phyloP scores from a whole-genome alignment of 1,284 basidiomycete genomes.

The Anthracocystis panici-leucophaei region DNA sequence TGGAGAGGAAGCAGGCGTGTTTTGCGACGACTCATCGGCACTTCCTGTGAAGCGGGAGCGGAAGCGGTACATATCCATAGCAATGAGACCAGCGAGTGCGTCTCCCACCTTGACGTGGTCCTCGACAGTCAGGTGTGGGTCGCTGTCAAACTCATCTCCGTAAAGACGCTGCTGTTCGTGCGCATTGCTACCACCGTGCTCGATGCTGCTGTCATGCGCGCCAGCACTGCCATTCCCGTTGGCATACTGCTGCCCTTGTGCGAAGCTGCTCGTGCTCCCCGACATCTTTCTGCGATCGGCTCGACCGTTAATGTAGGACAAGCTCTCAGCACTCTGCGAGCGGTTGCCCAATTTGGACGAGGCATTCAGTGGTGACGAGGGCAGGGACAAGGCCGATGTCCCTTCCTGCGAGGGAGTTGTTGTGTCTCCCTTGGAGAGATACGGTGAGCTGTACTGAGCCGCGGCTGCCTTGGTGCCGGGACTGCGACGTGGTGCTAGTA shows the following conservation, averaged over 20 bases:
- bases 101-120: constrained; percentile 58
- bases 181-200: constrained; percentile 4
- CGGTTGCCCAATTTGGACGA: constrained; percentile 42
- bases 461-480: constrained; percentile 34
- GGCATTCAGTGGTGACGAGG: constrained; percentile 35
- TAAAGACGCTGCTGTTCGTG: constrained; percentile 34
- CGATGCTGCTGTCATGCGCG: constrained; percentile 17
- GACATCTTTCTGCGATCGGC: constrained; percentile 32
- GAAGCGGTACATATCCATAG: constrained; percentile 61
- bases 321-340: constrained; percentile 58
- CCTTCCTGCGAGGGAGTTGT: constrained; percentile 27
- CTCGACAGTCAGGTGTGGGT: constrained; percentile 38
- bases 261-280: constrained; percentile 14
- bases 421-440: constrained; percentile 18
- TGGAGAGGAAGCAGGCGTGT: constrained; percentile 50
- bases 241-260: constrained; percentile 10
- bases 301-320: constrained; percentile 43
- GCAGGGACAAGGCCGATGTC: constrained; percentile 31
- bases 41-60: constrained; percentile 42
- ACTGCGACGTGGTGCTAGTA: constrained; percentile 41
- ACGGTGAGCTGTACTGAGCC: constrained; percentile 51
- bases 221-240: constrained; percentile 27
- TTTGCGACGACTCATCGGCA: constrained; percentile 39
- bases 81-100: constrained; percentile 64
- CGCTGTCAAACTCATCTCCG: constrained; percentile 27